phyloP scores from a whole-genome alignment of 345 rosid species.

The Heritiera littoralis region DNA sequence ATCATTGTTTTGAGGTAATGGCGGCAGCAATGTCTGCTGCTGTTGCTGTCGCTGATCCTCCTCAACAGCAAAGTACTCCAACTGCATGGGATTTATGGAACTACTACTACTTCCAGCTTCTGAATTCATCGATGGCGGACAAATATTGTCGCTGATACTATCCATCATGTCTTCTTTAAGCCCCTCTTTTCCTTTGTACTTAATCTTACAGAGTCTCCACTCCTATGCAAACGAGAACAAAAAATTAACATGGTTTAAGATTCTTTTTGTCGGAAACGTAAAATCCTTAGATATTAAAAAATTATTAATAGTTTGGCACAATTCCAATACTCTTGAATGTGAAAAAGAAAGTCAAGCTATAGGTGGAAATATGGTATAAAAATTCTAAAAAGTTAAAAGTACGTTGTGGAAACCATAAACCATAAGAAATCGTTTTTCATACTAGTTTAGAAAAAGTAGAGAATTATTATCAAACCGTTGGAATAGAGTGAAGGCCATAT shows the following conservation, averaged over 20 bases:
- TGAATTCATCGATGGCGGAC: not conserved
- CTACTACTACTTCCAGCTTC: not conserved
- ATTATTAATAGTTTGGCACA: too few relatives aligned
- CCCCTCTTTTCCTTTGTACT: conserved; percentile 13
- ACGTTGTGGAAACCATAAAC: too few relatives aligned
- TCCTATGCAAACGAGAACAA: not conserved
- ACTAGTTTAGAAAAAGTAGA: not conserved
- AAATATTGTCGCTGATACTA: not conserved
- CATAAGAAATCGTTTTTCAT: too few relatives aligned
- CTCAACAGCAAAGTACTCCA: not conserved
- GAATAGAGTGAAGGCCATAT: not conserved
- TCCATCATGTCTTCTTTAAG: not conserved
- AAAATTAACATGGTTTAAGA: too few relatives aligned
- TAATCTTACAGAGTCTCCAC: conserved; percentile 18
- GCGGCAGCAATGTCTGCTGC: not conserved
- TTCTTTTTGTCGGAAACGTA: too few relatives aligned
- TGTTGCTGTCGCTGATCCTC: not conserved
- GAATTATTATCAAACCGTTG: not conserved
- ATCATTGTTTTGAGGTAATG: not conserved
- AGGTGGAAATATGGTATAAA: too few relatives aligned
- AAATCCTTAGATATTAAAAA: too few relatives aligned
- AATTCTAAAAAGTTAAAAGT: too few relatives aligned
- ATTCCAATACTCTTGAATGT: too few relatives aligned
- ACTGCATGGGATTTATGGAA: not conserved
- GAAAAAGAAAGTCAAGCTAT: too few relatives aligned